These are phyloP conservation scores for Trametes polyzona DNA, from an alignment of 1,284 basidiomycete species.

Conservation along the genomic window DNA sequence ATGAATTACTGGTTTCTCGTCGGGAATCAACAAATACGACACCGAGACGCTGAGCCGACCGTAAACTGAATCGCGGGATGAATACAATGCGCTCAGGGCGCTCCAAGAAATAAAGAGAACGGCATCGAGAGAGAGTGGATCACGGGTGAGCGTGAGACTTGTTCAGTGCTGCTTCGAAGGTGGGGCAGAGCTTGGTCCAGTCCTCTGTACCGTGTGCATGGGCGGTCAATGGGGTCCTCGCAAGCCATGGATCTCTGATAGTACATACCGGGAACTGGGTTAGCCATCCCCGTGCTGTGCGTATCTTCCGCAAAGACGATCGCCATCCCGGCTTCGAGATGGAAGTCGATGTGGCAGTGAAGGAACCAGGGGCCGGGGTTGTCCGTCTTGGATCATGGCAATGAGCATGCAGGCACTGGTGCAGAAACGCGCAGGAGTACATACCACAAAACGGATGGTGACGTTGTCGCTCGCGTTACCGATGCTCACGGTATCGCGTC, in stretches of 20 bases:
- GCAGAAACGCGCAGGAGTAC: not conserved
- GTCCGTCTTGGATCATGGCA: constrained; percentile 21
- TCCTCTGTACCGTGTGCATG: constrained; percentile 4
- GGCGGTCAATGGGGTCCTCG: no score
- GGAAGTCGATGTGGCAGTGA: constrained; percentile 40
- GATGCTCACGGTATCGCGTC: constrained; percentile 34
- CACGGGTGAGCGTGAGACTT: not conserved
- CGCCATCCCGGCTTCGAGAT: constrained; percentile 36
- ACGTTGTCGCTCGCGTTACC: constrained; percentile 28
- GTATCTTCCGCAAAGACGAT: constrained; percentile 37
- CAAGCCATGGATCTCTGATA: no score
- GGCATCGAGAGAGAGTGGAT: not conserved
- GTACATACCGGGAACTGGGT: not conserved
- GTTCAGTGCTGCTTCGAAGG: constrained; percentile 12
- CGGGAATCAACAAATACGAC: no score
- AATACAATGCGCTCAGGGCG: no score
- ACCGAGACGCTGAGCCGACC: no score
- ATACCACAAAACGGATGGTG: constrained; percentile 32
- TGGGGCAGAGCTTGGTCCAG: constrained; percentile 26
- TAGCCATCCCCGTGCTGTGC: not conserved
- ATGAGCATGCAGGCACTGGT: no score
- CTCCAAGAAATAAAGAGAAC: no score
- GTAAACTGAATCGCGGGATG: no score
- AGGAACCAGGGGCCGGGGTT: constrained; percentile 39
- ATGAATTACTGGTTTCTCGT: no score